Conservation (phyloP, 805 yeast genomes). For the Clavispora vitiphila region DNA sequence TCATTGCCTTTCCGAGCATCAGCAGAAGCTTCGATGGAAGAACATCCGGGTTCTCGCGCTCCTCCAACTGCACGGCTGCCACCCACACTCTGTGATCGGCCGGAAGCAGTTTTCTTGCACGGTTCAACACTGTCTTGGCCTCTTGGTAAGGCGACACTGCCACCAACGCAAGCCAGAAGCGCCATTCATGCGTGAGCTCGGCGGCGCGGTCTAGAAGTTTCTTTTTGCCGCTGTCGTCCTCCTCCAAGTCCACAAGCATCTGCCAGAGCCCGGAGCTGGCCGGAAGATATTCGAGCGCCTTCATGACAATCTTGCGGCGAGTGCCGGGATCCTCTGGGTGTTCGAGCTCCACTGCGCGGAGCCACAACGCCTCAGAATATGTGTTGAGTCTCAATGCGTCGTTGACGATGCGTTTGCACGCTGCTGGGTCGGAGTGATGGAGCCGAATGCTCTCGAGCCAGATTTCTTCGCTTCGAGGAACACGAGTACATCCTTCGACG, state of each 20-base stretch:
- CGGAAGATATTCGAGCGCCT: slow-evolving; percentile 67
- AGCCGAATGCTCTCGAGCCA: slow-evolving; percentile 81
- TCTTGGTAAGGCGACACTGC: slow-evolving; percentile 40
- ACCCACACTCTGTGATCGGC: slow-evolving; percentile 49
- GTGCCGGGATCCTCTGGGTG: slow-evolving; percentile 39
- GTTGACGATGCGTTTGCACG: slow-evolving; percentile 55
- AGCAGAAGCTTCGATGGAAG: slow-evolving; percentile 42
- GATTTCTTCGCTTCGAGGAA: slow-evolving; percentile 63
- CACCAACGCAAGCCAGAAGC: slow-evolving; percentile 60
- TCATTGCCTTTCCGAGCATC: slow-evolving; percentile 46
- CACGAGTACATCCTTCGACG: slow-evolving; percentile 65
- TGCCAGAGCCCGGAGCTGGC: slow-evolving; percentile 62
- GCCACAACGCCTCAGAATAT: slow-evolving; percentile 64
- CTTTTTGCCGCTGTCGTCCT: slow-evolving; percentile 41
- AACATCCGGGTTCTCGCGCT: slow-evolving; percentile 41
- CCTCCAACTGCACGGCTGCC: slow-evolving; percentile 62
- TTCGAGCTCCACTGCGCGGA: slow-evolving; percentile 64
- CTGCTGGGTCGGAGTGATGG: slow-evolving; percentile 41
- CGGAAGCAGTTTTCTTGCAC: slow-evolving; percentile 49
- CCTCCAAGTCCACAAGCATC: slow-evolving; percentile 55
- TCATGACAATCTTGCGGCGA: slow-evolving; percentile 57
- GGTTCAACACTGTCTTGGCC: slow-evolving; percentile 51
- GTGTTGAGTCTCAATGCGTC: slow-evolving; percentile 60
- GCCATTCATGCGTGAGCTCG: slow-evolving; percentile 59
- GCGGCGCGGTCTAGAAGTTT: slow-evolving; percentile 61